These are phyloP conservation scores for Fusarium haematococcum DNA, from an alignment of 2,329 filamentous ascomycete species.

Conservation along the genomic window DNA sequence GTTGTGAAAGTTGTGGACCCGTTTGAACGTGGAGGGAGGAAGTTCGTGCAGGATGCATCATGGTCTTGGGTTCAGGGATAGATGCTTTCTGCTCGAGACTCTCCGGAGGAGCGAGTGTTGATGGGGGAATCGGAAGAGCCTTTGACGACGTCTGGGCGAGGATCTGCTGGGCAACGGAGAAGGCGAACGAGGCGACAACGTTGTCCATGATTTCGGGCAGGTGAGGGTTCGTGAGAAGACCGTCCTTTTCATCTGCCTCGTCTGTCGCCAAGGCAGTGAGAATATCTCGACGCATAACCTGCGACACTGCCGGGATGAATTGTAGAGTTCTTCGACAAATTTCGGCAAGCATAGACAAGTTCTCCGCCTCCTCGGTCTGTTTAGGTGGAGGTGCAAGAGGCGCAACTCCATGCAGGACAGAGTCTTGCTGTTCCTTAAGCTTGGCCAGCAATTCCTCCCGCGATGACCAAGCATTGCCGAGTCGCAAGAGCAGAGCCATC, in stretches of 20 bases:
- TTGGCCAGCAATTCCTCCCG: conserved; percentile 72
- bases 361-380: conserved; percentile 73
- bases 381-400: conserved; percentile 61
- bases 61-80: conserved; percentile 76
- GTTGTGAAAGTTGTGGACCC: conserved; percentile 51
- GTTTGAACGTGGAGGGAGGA: conserved; percentile 68
- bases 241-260: conserved; percentile 51
- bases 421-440: conserved; percentile 71
- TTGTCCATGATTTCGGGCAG: conserved; percentile 74
- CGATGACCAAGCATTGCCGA: conserved; percentile 79
- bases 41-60: conserved; percentile 75
- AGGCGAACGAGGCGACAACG: conserved; percentile 81
- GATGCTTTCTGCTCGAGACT: conserved; percentile 70
- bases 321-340: conserved; percentile 85
- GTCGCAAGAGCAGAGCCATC: conserved; percentile 81
- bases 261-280: conserved; percentile 67
- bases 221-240: conserved; percentile 48
- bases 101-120: conserved; percentile 60
- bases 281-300: conserved; percentile 84
- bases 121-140: conserved; percentile 73
- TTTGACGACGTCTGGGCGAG: conserved; percentile 80
- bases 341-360: conserved; percentile 84
- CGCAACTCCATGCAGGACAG: conserved; percentile 68
- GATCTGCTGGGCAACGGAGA: conserved; percentile 80
- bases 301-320: conserved; percentile 84